A percentile compares a stretch with the other conserved stretches of the same genome.
These are phyloP conservation scores for Fusarium phyllophilum DNA, from an alignment of 2,329 filamentous ascomycete species.

Conservation along the genomic window DNA sequence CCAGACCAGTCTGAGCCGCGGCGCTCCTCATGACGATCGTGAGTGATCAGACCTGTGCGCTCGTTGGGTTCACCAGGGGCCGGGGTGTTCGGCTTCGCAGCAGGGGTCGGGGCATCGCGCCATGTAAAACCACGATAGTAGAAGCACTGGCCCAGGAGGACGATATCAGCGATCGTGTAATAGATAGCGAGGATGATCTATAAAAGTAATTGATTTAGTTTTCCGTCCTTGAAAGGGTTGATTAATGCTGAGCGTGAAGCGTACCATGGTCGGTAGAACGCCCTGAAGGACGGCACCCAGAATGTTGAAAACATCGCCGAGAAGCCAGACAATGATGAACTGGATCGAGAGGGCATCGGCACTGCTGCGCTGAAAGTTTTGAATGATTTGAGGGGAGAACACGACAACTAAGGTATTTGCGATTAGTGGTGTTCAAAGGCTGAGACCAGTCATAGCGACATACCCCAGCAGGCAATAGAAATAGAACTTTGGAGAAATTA, in stretches of 20 bases:
- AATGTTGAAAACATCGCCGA: conserved; percentile 97
- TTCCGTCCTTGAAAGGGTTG: not conserved
- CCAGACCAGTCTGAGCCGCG: conserved; percentile 68
- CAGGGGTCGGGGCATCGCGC: conserved; percentile 62
- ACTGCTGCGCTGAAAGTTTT: conserved; percentile 87
- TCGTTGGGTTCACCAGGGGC: conserved; percentile 58
- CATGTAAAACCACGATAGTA: conserved; percentile 90
- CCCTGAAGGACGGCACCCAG: conserved; percentile 90
- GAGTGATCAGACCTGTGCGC: conserved; percentile 53
- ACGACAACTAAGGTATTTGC: conserved; percentile 73
- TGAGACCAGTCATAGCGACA: conserved; percentile 19
- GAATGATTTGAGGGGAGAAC: conserved; percentile 95
- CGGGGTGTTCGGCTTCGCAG: conserved; percentile 52
- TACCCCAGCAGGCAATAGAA: conserved; percentile 90
- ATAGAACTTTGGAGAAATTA: conserved; percentile 72
- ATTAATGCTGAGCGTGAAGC: conserved; percentile 19
- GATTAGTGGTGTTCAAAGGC: conserved; percentile 26
- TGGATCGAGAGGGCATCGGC: conserved; percentile 90
- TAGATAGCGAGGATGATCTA: conserved; percentile 91
- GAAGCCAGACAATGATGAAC: conserved; percentile 92
- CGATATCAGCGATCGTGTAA: conserved; percentile 91
- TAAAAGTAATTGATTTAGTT: conserved; percentile 19
- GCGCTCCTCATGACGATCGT: conserved; percentile 51
- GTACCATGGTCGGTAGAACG: conserved; percentile 90
- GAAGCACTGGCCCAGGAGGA: conserved; percentile 89